A percentile compares a stretch with the other conserved stretches of the same genome.
phyloP scores from a whole-genome alignment of 176 grass and related monocot genomes.

The Sorghum bicolor region DNA sequence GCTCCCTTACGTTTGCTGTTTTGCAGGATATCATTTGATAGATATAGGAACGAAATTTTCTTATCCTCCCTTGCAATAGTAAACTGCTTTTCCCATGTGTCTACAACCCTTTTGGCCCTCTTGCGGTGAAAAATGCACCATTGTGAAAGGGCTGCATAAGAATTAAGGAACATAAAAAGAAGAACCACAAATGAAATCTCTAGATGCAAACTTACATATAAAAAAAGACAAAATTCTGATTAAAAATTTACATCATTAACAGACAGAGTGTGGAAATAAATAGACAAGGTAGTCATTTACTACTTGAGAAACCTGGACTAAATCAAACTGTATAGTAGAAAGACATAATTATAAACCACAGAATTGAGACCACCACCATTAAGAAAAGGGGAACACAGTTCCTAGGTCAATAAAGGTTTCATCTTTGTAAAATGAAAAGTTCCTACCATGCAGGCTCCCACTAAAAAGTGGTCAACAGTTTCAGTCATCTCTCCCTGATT shows the following conservation, averaged over 20 bases:
- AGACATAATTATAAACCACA: constrained; percentile 2
- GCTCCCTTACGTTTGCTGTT: constrained; percentile 95
- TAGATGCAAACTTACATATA: background rate
- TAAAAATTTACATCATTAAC: background rate
- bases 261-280: constrained; percentile 20
- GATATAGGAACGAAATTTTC: constrained; percentile 80
- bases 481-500: background rate
- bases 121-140: constrained; percentile 97
- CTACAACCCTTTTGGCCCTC: constrained; percentile 85
- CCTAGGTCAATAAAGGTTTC: background rate
- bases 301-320: background rate
- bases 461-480: background rate
- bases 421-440: background rate
- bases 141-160: constrained; percentile 72
- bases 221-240: background rate
- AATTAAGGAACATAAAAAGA: constrained; percentile 60
- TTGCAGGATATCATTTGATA: constrained; percentile 97
- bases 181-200: background rate
- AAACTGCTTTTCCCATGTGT: constrained; percentile 92
- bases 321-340: background rate
- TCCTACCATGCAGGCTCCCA: background rate
- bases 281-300: background rate
- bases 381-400: background rate
- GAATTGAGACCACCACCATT: background rate
- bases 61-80: constrained; percentile 64